These are phyloP conservation scores for Evernia prunastri DNA, from an alignment of 495 filamentous ascomycete species.

Conservation along the genomic window DNA sequence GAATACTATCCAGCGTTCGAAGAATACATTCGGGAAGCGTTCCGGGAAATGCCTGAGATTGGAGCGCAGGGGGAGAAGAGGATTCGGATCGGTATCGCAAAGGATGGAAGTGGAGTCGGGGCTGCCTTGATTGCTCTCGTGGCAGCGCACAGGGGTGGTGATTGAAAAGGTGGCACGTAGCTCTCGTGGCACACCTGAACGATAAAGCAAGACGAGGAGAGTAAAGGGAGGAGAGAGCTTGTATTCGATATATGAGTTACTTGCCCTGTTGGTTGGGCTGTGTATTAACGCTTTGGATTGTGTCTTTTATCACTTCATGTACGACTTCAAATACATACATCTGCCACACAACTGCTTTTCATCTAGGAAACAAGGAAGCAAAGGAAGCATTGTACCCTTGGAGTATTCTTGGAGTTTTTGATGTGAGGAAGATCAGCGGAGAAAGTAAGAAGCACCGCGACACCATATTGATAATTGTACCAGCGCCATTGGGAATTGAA, in stretches of 20 bases:
- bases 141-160: constrained; percentile 23
- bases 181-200: background rate
- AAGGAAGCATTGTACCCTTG: too few species aligned
- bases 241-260: background rate
- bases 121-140: constrained; percentile 37
- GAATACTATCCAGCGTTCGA: constrained; percentile 33
- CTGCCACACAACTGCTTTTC: too few species aligned
- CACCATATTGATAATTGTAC: too few species aligned
- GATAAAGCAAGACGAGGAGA: background rate
- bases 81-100: constrained; percentile 33
- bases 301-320: background rate
- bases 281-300: background rate
- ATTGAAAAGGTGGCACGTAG: background rate
- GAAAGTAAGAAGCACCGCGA: too few species aligned
- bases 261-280: background rate
- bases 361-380: too few species aligned
- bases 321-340: background rate
- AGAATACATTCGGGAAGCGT: constrained; percentile 30
- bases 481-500: too few species aligned
- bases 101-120: constrained; percentile 39
- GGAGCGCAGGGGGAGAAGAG: constrained; percentile 31
- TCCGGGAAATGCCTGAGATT: constrained; percentile 32
- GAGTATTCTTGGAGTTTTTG: too few species aligned
- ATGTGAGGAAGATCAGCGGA: too few species aligned
- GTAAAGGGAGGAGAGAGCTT: background rate